Conservation (phyloP, 202 grass and related monocot genomes). For the Tripidium arundinaceum region DNA sequence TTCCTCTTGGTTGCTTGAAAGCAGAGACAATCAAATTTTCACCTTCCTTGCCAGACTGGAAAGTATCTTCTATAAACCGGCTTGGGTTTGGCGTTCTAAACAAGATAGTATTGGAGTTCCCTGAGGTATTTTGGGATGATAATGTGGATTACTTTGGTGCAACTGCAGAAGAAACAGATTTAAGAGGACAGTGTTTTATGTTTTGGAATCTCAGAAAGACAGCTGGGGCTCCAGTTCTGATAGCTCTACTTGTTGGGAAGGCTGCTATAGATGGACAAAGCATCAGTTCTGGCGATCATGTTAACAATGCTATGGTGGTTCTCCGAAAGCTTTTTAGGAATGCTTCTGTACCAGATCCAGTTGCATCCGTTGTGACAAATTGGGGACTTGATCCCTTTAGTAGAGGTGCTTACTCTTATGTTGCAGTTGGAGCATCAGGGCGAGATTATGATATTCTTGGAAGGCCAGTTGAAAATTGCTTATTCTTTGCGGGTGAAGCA, state of each 20-base stretch:
- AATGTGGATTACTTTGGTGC: conserved; percentile 95
- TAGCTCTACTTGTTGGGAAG: conserved; percentile 92
- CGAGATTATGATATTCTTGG: conserved; percentile 95
- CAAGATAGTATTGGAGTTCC: conserved; percentile 94
- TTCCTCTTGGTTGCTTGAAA: conserved; percentile 98
- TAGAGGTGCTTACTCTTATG: conserved; percentile 94
- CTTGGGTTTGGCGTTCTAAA: conserved; percentile 96
- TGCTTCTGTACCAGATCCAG: conserved; percentile 77
- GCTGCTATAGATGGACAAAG: conserved; percentile 82
- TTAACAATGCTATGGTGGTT: conserved; percentile 80
- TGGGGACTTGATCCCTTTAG: conserved; percentile 97
- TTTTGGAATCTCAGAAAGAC: conserved; percentile 99
- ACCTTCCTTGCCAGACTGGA: conserved; percentile 93
- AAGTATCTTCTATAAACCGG: conserved; percentile 69
- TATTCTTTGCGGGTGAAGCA: too few species aligned
- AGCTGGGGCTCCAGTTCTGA: conserved; percentile 74
- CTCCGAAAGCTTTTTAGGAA: conserved; percentile 87
- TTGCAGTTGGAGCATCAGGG: conserved; percentile 89
- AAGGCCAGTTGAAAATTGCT: too few species aligned
- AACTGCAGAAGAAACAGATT: conserved; percentile 86
- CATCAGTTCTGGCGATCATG: conserved; percentile 63
- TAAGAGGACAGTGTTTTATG: conserved; percentile 97
- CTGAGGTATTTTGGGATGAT: conserved; percentile 96
- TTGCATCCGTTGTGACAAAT: conserved; percentile 94
- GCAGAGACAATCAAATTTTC: conserved; percentile 78